These are phyloP conservation scores for Rhododendron griersonianum DNA, from an alignment of 148 eudicot genomes.

Conservation along the genomic window DNA sequence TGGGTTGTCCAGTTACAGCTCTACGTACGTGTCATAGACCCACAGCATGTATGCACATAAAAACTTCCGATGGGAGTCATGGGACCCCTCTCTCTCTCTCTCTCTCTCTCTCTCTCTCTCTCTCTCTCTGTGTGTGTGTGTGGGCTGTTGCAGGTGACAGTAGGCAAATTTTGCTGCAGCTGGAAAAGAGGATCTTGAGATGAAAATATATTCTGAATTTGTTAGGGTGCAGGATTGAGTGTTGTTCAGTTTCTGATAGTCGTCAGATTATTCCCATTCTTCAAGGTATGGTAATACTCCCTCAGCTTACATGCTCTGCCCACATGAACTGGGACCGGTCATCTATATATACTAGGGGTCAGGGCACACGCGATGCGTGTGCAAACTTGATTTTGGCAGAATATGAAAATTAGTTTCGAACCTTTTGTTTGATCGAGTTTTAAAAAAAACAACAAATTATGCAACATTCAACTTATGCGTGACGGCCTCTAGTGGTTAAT, in stretches of 20 bases:
- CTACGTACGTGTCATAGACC: background rate
- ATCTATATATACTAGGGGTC: background rate
- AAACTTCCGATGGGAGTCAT: no score
- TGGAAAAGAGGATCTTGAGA: background rate
- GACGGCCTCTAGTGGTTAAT: no score
- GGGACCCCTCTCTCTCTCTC: background rate
- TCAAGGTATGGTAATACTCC: background rate
- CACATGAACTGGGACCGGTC: background rate
- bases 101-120: background rate
- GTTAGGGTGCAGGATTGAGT: background rate
- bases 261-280: conserved; percentile 3
- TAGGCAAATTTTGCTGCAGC: background rate
- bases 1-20: background rate
- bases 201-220: background rate
- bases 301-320: background rate
- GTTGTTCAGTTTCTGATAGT: background rate
- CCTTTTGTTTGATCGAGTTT: no score
- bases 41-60: background rate
- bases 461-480: no score
- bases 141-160: background rate
- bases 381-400: no score
- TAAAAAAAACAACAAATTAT: no score
- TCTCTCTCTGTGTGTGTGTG: background rate
- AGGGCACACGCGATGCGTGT: no score
- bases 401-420: no score